Evolutionary conservation across 2,329 filamentous ascomycete species (phyloP).

Genomic region (Penicillium vulpinum): DNA sequence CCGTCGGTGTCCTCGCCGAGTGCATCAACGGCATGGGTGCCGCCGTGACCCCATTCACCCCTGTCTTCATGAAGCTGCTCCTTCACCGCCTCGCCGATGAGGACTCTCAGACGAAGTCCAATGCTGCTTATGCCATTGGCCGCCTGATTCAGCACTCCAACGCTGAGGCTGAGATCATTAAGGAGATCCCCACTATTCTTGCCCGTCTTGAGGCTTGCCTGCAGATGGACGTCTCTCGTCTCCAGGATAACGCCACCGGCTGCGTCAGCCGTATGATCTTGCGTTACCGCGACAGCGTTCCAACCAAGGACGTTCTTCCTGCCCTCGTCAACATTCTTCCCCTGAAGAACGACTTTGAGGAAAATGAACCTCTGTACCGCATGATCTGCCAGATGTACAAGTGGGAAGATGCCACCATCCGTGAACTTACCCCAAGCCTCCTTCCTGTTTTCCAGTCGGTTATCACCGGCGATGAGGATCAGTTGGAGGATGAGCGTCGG

Average conservation of each 20-base stretch:
- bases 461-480: conserved; percentile 46
- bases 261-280: conserved; percentile 91
- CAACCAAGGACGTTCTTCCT: conserved; percentile 78
- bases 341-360: conserved; percentile 89
- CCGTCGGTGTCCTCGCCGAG: conserved; percentile 90
- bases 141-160: conserved; percentile 80
- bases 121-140: conserved; percentile 88
- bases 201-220: conserved; percentile 83
- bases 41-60: conserved; percentile 79
- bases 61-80: conserved; percentile 73
- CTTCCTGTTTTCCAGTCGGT: conserved; percentile 51
- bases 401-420: conserved; percentile 48
- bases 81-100: conserved; percentile 86
- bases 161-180: conserved; percentile 70
- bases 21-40: conserved; percentile 80
- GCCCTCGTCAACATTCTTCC: conserved; percentile 76
- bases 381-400: conserved; percentile 81
- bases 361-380: conserved; percentile 90
- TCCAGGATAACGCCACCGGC: conserved; percentile 90
- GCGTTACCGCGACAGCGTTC: conserved; percentile 79
- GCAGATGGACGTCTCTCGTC: conserved; percentile 71
- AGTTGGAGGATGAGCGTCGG: conserved; percentile 51
- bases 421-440: conserved; percentile 47
- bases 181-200: conserved; percentile 75
- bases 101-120: conserved; percentile 89